phyloP scores from a whole-genome alignment of 2,329 filamentous ascomycete genomes.

The Nannizzia gypsea region DNA sequence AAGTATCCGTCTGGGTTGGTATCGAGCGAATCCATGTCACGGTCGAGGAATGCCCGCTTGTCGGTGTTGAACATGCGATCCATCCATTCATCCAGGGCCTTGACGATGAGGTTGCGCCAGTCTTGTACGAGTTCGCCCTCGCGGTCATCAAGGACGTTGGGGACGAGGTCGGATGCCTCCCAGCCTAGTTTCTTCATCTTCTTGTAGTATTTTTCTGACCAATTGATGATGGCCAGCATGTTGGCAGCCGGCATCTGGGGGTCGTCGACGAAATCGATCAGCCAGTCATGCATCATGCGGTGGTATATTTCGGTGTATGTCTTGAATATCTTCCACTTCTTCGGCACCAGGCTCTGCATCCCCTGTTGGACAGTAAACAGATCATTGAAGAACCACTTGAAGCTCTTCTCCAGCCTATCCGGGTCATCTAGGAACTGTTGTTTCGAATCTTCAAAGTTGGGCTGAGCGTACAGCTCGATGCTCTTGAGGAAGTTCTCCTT shows the following conservation, averaged over 20 bases:
- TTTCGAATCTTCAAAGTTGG: constrained; percentile 59
- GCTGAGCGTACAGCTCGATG: constrained; percentile 60
- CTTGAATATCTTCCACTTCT: constrained; percentile 90
- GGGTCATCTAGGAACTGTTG: constrained; percentile 75
- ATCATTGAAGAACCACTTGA: constrained; percentile 98
- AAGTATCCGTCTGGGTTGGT: constrained; percentile 82
- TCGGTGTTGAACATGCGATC: constrained; percentile 80
- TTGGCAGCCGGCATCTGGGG: constrained; percentile 73
- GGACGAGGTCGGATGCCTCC: constrained; percentile 59
- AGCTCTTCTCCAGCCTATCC: constrained; percentile 66
- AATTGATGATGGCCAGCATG: constrained; percentile 83
- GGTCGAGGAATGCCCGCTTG: constrained; percentile 64
- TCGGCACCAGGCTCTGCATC: constrained; percentile 83
- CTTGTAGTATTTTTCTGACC: constrained; percentile 89
- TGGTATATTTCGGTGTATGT: constrained; percentile 89
- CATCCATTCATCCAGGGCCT: constrained; percentile 95
- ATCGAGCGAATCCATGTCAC: constrained; percentile 70
- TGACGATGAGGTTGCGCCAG: constrained; percentile 90
- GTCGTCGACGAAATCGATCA: constrained; percentile 72
- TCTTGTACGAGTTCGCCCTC: constrained; percentile 84
- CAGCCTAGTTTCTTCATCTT: constrained; percentile 91
- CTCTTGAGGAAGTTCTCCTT: constrained; percentile 88
- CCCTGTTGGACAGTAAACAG: constrained; percentile 87
- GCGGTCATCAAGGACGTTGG: constrained; percentile 81
- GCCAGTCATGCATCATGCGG: constrained; percentile 86